Base-by-base conservation (phyloP, 2,329 filamentous ascomycete genomes). In the Neopestalotiopsis sp. region DNA sequence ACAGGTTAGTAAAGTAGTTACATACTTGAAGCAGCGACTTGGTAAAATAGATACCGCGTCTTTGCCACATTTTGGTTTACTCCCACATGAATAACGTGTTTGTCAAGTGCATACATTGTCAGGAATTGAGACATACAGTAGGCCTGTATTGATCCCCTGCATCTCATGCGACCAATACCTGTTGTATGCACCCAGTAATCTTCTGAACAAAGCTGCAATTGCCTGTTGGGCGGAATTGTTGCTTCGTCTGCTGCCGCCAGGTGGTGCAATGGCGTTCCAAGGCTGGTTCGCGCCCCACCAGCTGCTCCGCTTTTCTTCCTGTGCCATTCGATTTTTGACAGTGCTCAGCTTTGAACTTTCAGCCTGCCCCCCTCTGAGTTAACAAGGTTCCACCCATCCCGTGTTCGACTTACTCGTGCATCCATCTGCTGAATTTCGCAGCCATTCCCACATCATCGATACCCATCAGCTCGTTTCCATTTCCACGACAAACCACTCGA, bases 301-400 rank as follows among this genome's bases (percentile, higher is more conserved):
- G 34, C 32, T 62, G 30, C 24, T 38, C 40, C 42, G 12, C 10
- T 13, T 53, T 49, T 30, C 53, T 13, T 14, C 14, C 61, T 38
- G 38, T 56, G 49, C 34, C 64, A 45, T 53, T 49, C 38, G 61
- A 65, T 64, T 65, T 68, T 68, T 58, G 45, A 65, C 34, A 38
- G 34, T 38, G 34, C 34, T 38, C 34, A 38, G 34, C 10, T 38
- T 28, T 28, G 24, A 28, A 10, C 53, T 68, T 68, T 68, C 67
- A 68, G 67, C 67, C 67, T 68, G 61, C 34, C 57, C 38, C 24
- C 30, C 34, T 30, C 28, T 30, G 40, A 34, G 34, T 34, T 30
- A 30, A 14, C 30, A 30, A 59, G 57, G 24, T 13, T 59, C n/a
- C 34, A 14, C 20, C 30, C 20, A 20, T 38, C 34, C 30, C 20